These are phyloP conservation scores for Calocera cornea DNA, from an alignment of 768 basidiomycete genomes.

Conservation along the genomic window DNA sequence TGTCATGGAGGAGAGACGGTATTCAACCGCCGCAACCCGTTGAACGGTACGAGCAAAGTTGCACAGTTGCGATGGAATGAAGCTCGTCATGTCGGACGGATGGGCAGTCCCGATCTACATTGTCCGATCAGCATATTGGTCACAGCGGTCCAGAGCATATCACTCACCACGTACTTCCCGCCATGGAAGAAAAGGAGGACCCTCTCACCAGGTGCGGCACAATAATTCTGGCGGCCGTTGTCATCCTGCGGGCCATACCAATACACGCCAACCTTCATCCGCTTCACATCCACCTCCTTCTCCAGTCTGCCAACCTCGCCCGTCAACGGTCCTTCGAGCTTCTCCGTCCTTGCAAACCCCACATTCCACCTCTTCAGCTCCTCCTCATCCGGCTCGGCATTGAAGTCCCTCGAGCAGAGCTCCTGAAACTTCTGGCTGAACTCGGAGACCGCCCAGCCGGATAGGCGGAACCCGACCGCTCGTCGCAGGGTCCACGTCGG, in stretches of 20 bases:
- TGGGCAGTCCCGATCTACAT: background rate
- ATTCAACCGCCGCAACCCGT: constrained; percentile 9
- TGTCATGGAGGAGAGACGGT: constrained; percentile 10
- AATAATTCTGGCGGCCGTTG: background rate
- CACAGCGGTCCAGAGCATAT: background rate
- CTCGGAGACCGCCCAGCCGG: background rate
- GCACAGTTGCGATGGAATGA: background rate
- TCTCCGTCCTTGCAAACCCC: background rate
- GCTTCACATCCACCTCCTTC: background rate
- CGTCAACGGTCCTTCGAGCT: background rate
- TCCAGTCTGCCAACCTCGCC: background rate
- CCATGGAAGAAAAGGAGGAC: constrained; percentile 13
- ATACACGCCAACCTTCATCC: background rate
- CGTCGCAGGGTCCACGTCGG: background rate
- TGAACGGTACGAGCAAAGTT: background rate
- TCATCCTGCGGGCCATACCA: background rate
- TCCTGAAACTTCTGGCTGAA: background rate
- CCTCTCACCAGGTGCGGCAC: constrained; percentile 9
- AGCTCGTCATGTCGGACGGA: background rate
- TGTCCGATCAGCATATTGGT: background rate
- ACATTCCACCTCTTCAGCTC: background rate
- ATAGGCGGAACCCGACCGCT: background rate
- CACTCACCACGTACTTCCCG: constrained; percentile 8
- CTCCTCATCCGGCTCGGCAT: background rate
- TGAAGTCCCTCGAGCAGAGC: background rate